phyloP scores from a whole-genome alignment of 176 grass and related monocot species.

The Triticum monococcum region DNA sequence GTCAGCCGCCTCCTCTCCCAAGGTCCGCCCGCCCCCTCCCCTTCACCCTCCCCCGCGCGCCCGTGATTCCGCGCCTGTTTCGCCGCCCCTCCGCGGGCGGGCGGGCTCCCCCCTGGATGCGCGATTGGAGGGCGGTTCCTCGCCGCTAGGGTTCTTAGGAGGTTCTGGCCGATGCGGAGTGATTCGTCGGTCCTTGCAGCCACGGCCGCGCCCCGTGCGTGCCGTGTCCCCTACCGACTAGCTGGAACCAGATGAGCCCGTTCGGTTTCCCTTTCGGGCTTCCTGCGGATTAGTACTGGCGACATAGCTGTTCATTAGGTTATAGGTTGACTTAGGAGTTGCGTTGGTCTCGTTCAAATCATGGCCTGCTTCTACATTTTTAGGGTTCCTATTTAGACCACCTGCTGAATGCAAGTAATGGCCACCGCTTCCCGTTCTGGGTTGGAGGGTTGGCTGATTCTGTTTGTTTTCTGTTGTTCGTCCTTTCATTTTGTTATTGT shows the following conservation, averaged over 20 bases:
- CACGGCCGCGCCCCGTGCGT: not conserved
- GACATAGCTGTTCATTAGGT: not conserved
- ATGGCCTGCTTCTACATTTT: not conserved
- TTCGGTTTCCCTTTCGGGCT: not conserved
- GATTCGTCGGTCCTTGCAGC: conserved; percentile 17
- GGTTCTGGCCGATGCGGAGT: conserved; percentile 22
- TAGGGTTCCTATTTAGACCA: conserved; percentile 39
- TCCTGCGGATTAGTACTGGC: not conserved
- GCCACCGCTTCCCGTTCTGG: conserved; percentile 8
- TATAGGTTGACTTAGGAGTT: conserved; percentile 5
- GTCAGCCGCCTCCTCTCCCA: conserved; percentile 92
- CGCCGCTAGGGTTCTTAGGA: conserved; percentile 25
- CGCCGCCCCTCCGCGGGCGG: not conserved
- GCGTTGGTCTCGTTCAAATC: not conserved
- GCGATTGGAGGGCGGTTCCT: not conserved
- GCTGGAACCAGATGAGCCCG: conserved; percentile 1
- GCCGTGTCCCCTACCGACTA: not conserved
- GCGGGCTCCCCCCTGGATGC: not conserved
- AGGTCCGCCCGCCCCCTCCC: conserved; percentile 35
- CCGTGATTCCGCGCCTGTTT: conserved; percentile 20
- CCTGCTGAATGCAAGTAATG: conserved; percentile 25
- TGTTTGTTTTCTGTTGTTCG: not conserved
- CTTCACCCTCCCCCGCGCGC: not conserved
- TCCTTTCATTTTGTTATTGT: not conserved
- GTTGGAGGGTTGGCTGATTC: not conserved